Conservation (phyloP, 331 rosid genomes). For the Acacia pycnantha region DNA sequence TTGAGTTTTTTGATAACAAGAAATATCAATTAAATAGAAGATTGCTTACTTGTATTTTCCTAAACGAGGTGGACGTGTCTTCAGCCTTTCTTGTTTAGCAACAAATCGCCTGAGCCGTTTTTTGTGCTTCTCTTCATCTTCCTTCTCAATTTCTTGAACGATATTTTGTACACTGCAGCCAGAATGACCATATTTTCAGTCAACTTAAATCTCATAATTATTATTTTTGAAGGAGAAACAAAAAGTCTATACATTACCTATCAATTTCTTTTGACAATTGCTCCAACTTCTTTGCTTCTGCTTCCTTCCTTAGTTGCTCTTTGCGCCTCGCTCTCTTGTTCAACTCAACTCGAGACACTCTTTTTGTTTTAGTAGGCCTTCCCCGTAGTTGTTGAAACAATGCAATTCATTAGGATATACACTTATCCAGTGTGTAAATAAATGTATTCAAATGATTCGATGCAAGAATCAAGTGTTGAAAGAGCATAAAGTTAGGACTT, state of each 20-base stretch:
- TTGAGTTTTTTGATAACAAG: background rate
- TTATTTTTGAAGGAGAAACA: background rate
- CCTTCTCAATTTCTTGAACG: constrained; percentile 66
- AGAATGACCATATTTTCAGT: constrained; percentile 5
- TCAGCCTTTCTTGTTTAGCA: constrained; percentile 74
- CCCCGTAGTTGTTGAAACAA: constrained; percentile 31
- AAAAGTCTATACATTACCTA: constrained; percentile 43
- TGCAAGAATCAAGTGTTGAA: constrained; percentile 7
- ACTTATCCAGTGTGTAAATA: background rate
- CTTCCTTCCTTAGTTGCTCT: constrained; percentile 61
- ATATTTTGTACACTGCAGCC: constrained; percentile 65
- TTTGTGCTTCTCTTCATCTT: constrained; percentile 64
- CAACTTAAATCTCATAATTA: constrained; percentile 16
- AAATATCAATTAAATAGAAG: constrained; percentile 6
- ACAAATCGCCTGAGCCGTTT: constrained; percentile 62
- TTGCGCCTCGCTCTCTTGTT: constrained; percentile 75
- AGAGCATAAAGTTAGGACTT: background rate
- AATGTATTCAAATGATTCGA: background rate
- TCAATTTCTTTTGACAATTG: constrained; percentile 77
- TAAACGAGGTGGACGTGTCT: constrained; percentile 72
- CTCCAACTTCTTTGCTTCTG: constrained; percentile 47
- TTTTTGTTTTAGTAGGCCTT: constrained; percentile 60
- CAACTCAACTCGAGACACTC: constrained; percentile 70
- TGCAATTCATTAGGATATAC: constrained; percentile 5
- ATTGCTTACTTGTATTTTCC: constrained; percentile 80